Conservation (phyloP, 1,284 basidiomycete species). For the Vanrija sp. region DNA sequence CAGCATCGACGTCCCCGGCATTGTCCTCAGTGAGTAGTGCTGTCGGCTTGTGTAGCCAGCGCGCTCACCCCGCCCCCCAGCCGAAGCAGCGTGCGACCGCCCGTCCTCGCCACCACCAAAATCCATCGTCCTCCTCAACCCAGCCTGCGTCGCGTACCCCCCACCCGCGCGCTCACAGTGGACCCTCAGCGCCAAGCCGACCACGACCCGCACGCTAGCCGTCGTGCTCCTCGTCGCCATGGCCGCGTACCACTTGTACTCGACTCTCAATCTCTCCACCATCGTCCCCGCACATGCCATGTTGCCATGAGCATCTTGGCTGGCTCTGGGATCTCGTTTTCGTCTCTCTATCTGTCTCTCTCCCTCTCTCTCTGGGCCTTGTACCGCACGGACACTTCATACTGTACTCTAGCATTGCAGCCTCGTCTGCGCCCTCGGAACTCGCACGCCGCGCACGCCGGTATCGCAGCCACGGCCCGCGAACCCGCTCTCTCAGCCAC, state of each 20-base stretch:
- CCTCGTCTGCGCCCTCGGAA: neutral
- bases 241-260: conserved; percentile 15
- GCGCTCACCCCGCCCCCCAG: neutral
- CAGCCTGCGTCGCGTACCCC: conserved; percentile 16
- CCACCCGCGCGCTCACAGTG: neutral
- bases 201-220: conserved; percentile 4
- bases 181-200: neutral
- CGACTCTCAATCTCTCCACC: neutral
- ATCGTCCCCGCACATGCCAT: neutral
- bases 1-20: conserved; percentile 21
- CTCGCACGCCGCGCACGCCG: conserved; percentile 14
- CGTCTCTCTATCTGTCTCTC: conserved; percentile 1
- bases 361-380: neutral
- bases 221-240: conserved; percentile 11
- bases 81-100: conserved; percentile 1
- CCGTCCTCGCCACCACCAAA: conserved; percentile 21
- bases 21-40: conserved; percentile 21
- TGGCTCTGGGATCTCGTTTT: neutral
- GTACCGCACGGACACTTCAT: neutral
- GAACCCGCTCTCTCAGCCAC: neutral
- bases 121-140: conserved; percentile 25
- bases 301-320: neutral
- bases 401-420: neutral
- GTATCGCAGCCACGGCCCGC: conserved; percentile 7
- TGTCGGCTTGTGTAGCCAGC: neutral